Evolutionary conservation across 2,329 filamentous ascomycete genomes (phyloP).

Genomic region (Myriosclerotinia duriaeana): DNA sequence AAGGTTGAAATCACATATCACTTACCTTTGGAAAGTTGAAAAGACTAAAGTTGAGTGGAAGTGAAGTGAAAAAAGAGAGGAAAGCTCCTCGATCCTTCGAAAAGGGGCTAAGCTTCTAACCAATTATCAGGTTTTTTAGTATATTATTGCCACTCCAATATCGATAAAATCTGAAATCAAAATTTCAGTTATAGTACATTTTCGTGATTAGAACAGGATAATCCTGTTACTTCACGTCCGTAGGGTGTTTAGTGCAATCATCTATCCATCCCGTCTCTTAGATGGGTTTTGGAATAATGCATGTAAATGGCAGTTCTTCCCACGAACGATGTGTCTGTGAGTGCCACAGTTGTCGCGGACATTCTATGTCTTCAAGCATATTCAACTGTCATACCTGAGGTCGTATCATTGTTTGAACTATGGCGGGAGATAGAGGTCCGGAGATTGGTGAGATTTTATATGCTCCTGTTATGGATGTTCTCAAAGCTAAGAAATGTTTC

Average conservation of each 20-base stretch:
- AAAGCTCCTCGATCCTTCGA: too few relatives aligned
- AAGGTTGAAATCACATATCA: too few relatives aligned
- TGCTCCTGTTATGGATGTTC: not conserved
- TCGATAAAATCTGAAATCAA: too few relatives aligned
- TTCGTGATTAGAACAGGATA: too few relatives aligned
- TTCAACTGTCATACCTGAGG: not conserved
- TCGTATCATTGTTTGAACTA: not conserved
- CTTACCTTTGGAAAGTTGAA: too few relatives aligned
- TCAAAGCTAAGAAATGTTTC: constrained; percentile 16
- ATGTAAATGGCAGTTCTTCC: not conserved
- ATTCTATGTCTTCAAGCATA: not conserved
- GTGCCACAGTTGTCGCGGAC: not conserved
- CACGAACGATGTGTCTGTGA: not conserved
- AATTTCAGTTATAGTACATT: too few relatives aligned
- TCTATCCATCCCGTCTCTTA: not conserved
- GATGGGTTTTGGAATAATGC: not conserved
- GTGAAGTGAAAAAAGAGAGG: too few relatives aligned
- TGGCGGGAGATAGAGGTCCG: constrained; percentile 14
- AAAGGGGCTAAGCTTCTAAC: too few relatives aligned
- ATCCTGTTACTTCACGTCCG: too few relatives aligned
- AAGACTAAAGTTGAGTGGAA: too few relatives aligned
- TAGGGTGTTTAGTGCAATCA: not conserved
- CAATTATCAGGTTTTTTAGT: too few relatives aligned
- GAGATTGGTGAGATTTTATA: not conserved
- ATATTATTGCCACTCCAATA: too few relatives aligned